A percentile compares a stretch with the other conserved stretches of the same genome.
Evolutionary conservation across 805 yeast genomes (phyloP).

Genomic region (Barnettozyma pratensis): DNA sequence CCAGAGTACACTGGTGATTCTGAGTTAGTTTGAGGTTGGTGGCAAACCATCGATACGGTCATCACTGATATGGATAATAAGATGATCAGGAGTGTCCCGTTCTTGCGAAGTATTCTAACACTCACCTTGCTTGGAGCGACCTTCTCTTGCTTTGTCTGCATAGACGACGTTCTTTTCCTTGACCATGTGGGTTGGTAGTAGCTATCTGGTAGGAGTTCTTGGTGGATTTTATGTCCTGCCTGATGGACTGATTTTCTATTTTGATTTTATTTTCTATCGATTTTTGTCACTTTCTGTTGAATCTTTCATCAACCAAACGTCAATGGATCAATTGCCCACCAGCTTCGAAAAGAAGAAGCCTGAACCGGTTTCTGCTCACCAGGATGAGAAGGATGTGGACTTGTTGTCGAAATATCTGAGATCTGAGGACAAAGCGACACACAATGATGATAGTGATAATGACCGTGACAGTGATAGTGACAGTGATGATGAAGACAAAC

Average conservation of each 20-base stretch:
- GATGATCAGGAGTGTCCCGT: neutral
- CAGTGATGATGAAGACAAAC: constrained; percentile 24
- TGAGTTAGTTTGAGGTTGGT: constrained; percentile 9
- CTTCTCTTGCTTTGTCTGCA: constrained; percentile 14
- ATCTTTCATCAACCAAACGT: neutral
- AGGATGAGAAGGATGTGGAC: too few relatives aligned
- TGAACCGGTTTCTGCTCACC: too few relatives aligned
- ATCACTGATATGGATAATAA: neutral
- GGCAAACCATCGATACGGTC: neutral
- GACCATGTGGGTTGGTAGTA: neutral
- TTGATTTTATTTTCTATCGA: too few relatives aligned
- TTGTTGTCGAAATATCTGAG: too few relatives aligned
- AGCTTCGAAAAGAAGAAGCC: neutral
- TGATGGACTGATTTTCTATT: too few relatives aligned
- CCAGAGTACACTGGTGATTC: constrained; percentile 41
- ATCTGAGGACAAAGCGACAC: neutral
- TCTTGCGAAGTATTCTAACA: neutral
- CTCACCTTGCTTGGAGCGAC: constrained; percentile 25
- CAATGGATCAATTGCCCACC: constrained; percentile 3
- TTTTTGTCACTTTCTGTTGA: too few relatives aligned
- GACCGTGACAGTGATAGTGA: constrained; percentile 18
- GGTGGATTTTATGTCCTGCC: neutral
- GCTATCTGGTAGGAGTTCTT: neutral
- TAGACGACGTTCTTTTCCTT: neutral
- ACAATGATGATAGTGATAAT: constrained; percentile 10